phyloP scores from a whole-genome alignment of 768 basidiomycete species.

The Boletellus ananas region DNA sequence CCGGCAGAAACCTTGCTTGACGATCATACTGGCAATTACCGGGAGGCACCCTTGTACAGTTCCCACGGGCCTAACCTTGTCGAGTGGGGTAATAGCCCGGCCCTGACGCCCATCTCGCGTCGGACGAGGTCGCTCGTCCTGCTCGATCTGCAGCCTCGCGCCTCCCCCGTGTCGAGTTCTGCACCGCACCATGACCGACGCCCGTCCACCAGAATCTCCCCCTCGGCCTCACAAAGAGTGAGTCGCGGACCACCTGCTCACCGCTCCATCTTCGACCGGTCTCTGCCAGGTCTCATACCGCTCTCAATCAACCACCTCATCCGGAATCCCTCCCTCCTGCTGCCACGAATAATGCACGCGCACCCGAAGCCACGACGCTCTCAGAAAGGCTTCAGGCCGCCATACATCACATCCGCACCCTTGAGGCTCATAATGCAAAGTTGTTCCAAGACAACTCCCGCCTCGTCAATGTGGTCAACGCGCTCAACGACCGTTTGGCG shows the following conservation, averaged over 20 bases:
- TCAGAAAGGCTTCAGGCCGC: conserved; percentile 16
- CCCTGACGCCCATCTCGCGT: too few species aligned
- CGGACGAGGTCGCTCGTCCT: too few species aligned
- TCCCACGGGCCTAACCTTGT: too few species aligned
- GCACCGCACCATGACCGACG: too few species aligned
- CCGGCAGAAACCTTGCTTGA: too few species aligned
- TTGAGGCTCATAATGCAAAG: conserved; percentile 29
- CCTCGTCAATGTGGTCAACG: conserved; percentile 26
- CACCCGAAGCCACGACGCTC: conserved; percentile 42
- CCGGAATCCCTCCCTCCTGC: not conserved
- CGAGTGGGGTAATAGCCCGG: too few species aligned
- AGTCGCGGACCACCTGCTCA: not conserved
- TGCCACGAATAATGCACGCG: conserved; percentile 35
- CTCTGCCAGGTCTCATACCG: conserved; percentile 2
- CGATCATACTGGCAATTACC: too few species aligned
- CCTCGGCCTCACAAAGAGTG: conserved; percentile 5
- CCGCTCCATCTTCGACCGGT: not conserved
- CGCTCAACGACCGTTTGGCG: conserved; percentile 30
- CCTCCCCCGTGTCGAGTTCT: too few species aligned
- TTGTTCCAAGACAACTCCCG: conserved; percentile 38
- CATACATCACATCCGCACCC: conserved; percentile 31
- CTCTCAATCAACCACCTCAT: conserved; percentile 3
- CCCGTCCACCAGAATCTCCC: conserved; percentile 6
- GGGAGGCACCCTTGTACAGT: too few species aligned
- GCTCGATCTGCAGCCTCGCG: too few species aligned